A percentile compares a stretch with the other conserved stretches of the same genome.
Evolutionary conservation across 345 rosid genomes (phyloP).

Genomic region (Cardiospermum halicacabum): DNA sequence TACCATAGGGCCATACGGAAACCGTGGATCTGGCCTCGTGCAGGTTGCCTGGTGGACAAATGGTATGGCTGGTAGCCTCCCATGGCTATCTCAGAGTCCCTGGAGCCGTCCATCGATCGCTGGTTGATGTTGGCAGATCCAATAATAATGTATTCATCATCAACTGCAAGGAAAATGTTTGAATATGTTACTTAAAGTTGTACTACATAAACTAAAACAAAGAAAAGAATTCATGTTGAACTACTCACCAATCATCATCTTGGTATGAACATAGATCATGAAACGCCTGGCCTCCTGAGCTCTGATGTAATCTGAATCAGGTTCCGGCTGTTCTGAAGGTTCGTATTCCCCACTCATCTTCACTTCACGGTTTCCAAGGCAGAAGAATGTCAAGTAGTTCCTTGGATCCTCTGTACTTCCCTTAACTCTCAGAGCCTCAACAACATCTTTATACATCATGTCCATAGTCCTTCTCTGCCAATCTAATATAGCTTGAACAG

Average conservation of each 20-base stretch:
- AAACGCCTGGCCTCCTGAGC: conserved; percentile 97
- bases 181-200: background rate
- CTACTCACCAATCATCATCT: conserved; percentile 93
- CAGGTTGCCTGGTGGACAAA: conserved; percentile 64
- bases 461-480: conserved; percentile 98
- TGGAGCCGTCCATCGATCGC: conserved; percentile 97
- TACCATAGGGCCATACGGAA: conserved; percentile 96
- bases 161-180: conserved; percentile 48
- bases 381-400: conserved; percentile 85
- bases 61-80: conserved; percentile 95
- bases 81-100: conserved; percentile 99
- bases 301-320: conserved; percentile 71
- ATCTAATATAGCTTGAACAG: conserved; percentile 93
- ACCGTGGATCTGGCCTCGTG: conserved; percentile 91
- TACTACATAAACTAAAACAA: background rate
- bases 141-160: conserved; percentile 90
- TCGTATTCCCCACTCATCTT: conserved; percentile 85
- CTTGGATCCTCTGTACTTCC: conserved; percentile 75
- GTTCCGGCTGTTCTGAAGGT: conserved; percentile 78
- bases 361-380: conserved; percentile 90
- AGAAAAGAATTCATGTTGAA: background rate
- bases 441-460: conserved; percentile 87
- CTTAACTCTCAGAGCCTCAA: conserved; percentile 66
- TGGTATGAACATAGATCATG: conserved; percentile 96
- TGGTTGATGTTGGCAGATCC: conserved; percentile 99